These are phyloP conservation scores for Pichia membranifaciens DNA, from an alignment of 805 yeast genomes.

Conservation along the genomic window DNA sequence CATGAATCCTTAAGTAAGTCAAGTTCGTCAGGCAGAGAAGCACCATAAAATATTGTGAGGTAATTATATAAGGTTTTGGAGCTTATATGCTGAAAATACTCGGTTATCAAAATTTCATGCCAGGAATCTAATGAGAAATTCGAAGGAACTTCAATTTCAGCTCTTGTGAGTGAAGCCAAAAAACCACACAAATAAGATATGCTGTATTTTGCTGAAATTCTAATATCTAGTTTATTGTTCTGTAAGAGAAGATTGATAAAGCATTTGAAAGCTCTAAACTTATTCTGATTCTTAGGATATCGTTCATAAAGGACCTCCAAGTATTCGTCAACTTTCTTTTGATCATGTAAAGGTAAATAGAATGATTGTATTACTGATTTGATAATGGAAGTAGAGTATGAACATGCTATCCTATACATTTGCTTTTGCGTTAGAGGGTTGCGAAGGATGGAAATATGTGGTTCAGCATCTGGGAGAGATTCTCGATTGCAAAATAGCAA, in stretches of 20 bases:
- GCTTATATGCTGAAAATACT: not conserved
- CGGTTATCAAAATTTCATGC: constrained; percentile 2
- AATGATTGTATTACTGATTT: not conserved
- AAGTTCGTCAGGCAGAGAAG: not conserved
- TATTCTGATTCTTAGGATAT: not conserved
- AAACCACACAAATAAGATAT: not conserved
- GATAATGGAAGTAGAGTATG: constrained; percentile 4
- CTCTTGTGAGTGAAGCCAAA: not conserved
- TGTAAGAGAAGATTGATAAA: not conserved
- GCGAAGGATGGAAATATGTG: not conserved
- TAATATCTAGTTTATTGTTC: not conserved
- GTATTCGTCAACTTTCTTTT: constrained; percentile 3
- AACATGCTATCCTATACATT: not conserved
- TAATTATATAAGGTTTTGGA: not conserved
- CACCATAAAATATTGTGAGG: not conserved
- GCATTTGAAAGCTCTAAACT: not conserved
- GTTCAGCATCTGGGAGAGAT: not conserved
- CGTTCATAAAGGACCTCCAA: not conserved
- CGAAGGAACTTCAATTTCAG: not conserved
- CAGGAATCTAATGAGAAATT: not conserved
- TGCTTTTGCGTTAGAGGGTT: not conserved
- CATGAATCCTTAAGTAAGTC: not conserved
- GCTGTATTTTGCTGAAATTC: not conserved
- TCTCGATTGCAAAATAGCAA: not conserved
- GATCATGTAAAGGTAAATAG: constrained; percentile 4